A percentile compares a stretch with the other conserved stretches of the same genome.
Evolutionary conservation across 768 basidiomycete species (phyloP).

Genomic region (Astraeus odoratus): DNA sequence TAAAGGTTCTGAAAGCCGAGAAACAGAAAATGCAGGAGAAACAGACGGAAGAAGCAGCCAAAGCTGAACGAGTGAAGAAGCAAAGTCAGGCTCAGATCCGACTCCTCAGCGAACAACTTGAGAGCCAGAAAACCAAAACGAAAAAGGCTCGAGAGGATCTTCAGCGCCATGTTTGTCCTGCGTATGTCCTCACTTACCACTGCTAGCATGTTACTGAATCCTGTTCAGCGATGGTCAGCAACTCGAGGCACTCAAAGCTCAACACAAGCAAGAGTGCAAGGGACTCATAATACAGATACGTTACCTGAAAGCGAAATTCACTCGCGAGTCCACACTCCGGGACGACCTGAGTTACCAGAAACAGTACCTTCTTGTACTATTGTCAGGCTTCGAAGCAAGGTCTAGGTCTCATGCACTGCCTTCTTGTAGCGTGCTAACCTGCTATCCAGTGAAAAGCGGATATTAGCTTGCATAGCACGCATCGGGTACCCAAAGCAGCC

Average conservation of each 20-base stretch:
- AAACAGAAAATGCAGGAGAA: constrained; percentile 55
- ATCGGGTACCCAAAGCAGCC: constrained; percentile 58
- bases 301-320: constrained; percentile 89
- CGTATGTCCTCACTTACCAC: constrained; percentile 36
- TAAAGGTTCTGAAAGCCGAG: constrained; percentile 59
- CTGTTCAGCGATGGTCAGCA: constrained; percentile 44
- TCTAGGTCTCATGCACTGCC: constrained; percentile 20
- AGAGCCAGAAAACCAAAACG: constrained; percentile 37
- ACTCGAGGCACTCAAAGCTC: constrained; percentile 47
- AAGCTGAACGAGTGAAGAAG: constrained; percentile 57
- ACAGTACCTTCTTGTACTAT: constrained; percentile 70
- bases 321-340: constrained; percentile 76
- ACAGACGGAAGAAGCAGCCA: constrained; percentile 48
- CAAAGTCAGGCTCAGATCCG: constrained; percentile 62
- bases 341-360: constrained; percentile 81
- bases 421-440: constrained; percentile 2
- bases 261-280: constrained; percentile 84
- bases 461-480: constrained; percentile 67
- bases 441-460: constrained; percentile 51
- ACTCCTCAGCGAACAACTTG: constrained; percentile 59
- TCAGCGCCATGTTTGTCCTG: constrained; percentile 51
- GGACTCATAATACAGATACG: constrained; percentile 85
- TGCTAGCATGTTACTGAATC: neutral
- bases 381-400: constrained; percentile 68
- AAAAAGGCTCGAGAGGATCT: constrained; percentile 40